Conservation (phyloP, 1,284 basidiomycete species). For the Gymnopus androsaceus region DNA sequence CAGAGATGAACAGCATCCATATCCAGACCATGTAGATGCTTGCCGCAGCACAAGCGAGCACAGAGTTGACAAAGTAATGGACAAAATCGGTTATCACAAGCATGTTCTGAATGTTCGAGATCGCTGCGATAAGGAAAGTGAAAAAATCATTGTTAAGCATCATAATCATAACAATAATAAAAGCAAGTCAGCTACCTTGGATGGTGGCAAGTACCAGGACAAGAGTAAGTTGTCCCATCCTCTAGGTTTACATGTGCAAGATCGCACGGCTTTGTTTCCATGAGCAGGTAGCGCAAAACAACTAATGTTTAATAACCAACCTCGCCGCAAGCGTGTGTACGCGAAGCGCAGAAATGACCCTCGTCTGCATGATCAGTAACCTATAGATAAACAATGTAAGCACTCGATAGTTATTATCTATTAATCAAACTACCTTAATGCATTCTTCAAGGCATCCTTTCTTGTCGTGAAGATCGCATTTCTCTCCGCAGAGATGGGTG, state of each 20-base stretch:
- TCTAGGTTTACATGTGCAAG: constrained; percentile 35
- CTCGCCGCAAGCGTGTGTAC: constrained; percentile 56
- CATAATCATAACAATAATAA: too few species aligned
- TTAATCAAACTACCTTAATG: constrained; percentile 40
- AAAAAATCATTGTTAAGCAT: background rate
- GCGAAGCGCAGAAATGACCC: constrained; percentile 55
- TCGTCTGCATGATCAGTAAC: constrained; percentile 44
- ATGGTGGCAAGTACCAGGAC: constrained; percentile 43
- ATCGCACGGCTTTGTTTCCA: constrained; percentile 43
- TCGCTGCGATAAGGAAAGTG: constrained; percentile 37
- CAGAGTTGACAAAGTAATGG: constrained; percentile 56
- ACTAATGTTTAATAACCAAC: constrained; percentile 30
- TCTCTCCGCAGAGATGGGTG: constrained; percentile 52
- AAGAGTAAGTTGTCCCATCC: constrained; percentile 39
- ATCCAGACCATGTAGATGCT: constrained; percentile 57
- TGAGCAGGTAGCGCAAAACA: background rate
- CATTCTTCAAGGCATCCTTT: constrained; percentile 52
- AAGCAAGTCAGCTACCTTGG: too few species aligned
- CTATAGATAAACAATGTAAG: constrained; percentile 30
- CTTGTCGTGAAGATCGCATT: constrained; percentile 44
- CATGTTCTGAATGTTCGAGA: constrained; percentile 46
- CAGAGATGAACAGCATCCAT: constrained; percentile 51
- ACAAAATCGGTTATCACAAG: constrained; percentile 52
- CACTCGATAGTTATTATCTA: background rate
- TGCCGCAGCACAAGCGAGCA: constrained; percentile 48